A percentile compares a stretch with the other conserved stretches of the same genome.
Evolutionary conservation across 345 rosid genomes (phyloP).

Genomic region (Cardiospermum halicacabum): DNA sequence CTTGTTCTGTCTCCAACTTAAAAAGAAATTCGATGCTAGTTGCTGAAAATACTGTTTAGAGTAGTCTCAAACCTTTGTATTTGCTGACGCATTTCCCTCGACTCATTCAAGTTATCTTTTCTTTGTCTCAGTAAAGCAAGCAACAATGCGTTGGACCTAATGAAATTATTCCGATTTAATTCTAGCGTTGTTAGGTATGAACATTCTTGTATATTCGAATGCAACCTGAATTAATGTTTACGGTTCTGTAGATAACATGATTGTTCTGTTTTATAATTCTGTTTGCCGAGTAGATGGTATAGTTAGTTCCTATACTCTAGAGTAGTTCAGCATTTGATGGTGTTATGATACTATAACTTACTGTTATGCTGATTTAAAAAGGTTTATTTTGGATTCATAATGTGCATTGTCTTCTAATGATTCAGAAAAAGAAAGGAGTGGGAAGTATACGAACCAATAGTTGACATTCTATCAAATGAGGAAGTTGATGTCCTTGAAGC

Average conservation of each 20-base stretch:
- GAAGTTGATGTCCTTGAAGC: slow-evolving; percentile 86
- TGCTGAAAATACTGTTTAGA: neutral
- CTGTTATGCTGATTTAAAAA: too few relatives aligned
- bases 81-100: neutral
- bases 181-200: slow-evolving; percentile 77
- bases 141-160: slow-evolving; percentile 70
- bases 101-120: slow-evolving; percentile 4
- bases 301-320: neutral
- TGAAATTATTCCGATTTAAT: slow-evolving; percentile 83
- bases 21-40: neutral
- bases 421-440: slow-evolving; percentile 93
- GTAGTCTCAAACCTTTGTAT: neutral
- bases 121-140: slow-evolving; percentile 57
- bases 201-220: slow-evolving; percentile 1
- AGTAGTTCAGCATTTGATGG: neutral
- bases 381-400: neutral
- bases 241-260: neutral
- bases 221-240: neutral
- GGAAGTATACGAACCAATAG: slow-evolving; percentile 73
- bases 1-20: neutral
- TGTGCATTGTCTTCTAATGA: slow-evolving; percentile 12
- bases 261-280: neutral
- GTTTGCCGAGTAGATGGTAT: neutral
- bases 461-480: slow-evolving; percentile 73
- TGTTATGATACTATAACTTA: too few relatives aligned